Evolutionary conservation across 495 filamentous ascomycete species (phyloP), one percentile per base, ranked within the genome.

Genomic region (Copromyces sp.): DNA sequence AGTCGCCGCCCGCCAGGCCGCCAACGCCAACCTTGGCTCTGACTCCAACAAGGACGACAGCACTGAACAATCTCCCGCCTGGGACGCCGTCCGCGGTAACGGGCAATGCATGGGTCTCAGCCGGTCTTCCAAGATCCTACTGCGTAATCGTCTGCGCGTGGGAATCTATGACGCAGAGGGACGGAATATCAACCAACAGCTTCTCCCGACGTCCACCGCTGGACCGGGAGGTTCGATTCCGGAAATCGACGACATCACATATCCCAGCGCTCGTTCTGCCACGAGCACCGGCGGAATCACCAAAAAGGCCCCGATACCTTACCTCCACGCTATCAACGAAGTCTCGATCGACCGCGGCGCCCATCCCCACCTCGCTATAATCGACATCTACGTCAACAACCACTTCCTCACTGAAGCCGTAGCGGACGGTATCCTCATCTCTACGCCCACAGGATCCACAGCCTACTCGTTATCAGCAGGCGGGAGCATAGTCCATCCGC

Each of bases 391-490:
- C 78, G 88, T 98, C 42, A 93, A 92, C 72, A 89, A 90, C 11
- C 90, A 93, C 69, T 94, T 94, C 75, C 84, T 99, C 32, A 99
- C 95, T 4, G 93, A 96, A 76, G 93, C 92, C 0, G 94, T 98
- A 37, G 93, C 94, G 1, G 95, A 99, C 77, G 95, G 95, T 69
- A 95, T 99, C 75, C 93, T 99, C 47, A 90, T 98, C 61, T 92
- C 90, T 39, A 97, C 95, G 0, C 95, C 95, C 0, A 99, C 95
- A 0, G 95, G 95, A 6, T 95, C 92, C 71, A 99, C 95, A 0
- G 96, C 95, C 2, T 99, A 98, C 84, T 94, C 90, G 35, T 86
- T 99, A n/a, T 93, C 90, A 75, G 90, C 90, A 9, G 95, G 95
- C 14, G 95, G 95, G n/a, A 92, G 89, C 77, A 98, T 99, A 77